Evolutionary conservation across 108 stramenopile genomes (phyloP).

Genomic region (Fragilaria radians): DNA sequence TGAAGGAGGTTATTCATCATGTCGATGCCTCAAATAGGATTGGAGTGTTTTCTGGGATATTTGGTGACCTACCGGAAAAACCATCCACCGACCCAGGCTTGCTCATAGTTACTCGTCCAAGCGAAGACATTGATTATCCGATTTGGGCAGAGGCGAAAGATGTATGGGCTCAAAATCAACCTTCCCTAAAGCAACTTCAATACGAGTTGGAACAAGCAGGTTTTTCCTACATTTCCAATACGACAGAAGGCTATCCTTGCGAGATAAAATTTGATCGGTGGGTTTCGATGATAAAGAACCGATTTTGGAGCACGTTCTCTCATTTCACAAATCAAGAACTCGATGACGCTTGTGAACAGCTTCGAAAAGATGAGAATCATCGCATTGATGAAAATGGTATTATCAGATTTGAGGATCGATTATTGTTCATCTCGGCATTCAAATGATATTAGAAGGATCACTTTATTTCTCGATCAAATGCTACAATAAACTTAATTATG

Average conservation of each 20-base stretch:
- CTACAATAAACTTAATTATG: not conserved
- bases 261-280: constrained; percentile 31
- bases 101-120: constrained; percentile 54
- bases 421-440: constrained; percentile 48
- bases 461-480: not conserved
- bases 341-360: constrained; percentile 30
- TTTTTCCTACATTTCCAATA: constrained; percentile 15
- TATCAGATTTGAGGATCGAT: constrained; percentile 59
- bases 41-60: constrained; percentile 38
- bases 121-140: constrained; percentile 64
- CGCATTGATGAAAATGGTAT: constrained; percentile 30
- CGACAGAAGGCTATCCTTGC: constrained; percentile 35
- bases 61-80: constrained; percentile 11
- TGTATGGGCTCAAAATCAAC: constrained; percentile 61
- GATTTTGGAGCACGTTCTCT: constrained; percentile 72
- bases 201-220: constrained; percentile 43
- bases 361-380: constrained; percentile 15
- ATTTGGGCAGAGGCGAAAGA: constrained; percentile 46
- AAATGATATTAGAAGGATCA: constrained; percentile 5
- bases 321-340: constrained; percentile 52
- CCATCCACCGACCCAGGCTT: constrained; percentile 17
- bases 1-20: constrained; percentile 60
- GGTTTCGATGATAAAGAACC: constrained; percentile 39
- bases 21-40: constrained; percentile 26
- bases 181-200: constrained; percentile 20